A percentile compares a stretch with the other conserved stretches of the same genome.
Conservation (phyloP, 257 asterid genomes). For the Paraleonurus japonicus region DNA sequence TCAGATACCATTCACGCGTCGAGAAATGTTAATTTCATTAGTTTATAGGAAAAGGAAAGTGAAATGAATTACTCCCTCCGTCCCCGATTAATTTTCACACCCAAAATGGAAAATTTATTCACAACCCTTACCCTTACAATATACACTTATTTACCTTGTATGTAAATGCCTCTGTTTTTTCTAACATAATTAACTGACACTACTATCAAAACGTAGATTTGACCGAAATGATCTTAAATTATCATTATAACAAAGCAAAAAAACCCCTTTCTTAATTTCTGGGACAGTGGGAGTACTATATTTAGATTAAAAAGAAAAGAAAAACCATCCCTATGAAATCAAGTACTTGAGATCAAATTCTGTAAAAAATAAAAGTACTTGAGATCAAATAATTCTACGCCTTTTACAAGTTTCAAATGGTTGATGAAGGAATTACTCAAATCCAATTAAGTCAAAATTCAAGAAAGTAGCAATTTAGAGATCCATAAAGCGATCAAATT, state of each 20-base stretch:
- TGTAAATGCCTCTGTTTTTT: no score
- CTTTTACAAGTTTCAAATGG: constrained; percentile 4
- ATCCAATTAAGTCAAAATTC: not conserved
- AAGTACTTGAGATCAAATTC: not conserved
- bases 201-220: no score
- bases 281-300: no score
- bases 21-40: not conserved
- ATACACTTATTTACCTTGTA: no score
- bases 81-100: no score
- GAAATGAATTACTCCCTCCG: not conserved
- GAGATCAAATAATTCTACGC: not conserved
- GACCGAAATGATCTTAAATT: no score
- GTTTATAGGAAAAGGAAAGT: not conserved
- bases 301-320: not conserved
- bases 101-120: no score
- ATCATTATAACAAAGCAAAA: no score
- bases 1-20: not conserved
- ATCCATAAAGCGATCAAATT: not conserved
- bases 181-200: no score
- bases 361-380: no score
- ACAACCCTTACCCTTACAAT: no score
- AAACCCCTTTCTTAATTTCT: no score
- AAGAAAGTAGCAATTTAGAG: not conserved
- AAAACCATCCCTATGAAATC: not conserved
- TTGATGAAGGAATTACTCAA: not conserved